Evolutionary conservation across 164 flowering plant genomes (phyloP), one percentile per base, ranked within the genome.

Genomic region (Amborella trichopoda): DNA sequence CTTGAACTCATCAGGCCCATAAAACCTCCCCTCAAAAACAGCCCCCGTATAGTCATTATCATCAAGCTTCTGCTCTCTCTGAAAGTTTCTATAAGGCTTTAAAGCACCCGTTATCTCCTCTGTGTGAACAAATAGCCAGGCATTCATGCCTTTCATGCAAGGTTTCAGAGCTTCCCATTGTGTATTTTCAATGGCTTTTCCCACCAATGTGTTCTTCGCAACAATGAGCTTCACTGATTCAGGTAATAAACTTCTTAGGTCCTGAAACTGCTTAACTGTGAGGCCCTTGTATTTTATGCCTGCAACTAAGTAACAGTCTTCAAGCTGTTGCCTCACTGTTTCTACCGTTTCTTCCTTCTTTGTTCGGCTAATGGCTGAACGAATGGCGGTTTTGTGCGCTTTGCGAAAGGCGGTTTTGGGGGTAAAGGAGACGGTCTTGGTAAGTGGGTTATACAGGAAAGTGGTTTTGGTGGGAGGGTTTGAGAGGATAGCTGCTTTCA

Each of bases 81-180:
- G 95, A 48, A 93, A 93, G 3, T 30, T 47, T 54, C 99, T 34
- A 50, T 80, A 88, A 8, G 95, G 96, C 53, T 85, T 88, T 16
- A 93, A 38, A 0, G 94, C 96, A 1, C 52, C 66, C 0, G 96
- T 91, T 44, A 93, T 81, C 48, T 88, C 99, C 46, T 93, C 96
- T 25, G 64, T 66, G 62, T 84, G 95, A 6, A 93, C 89, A 41
- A 93, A 93, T 9, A 88, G 66, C 90, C 88, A 93, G 2, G 78
- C 96, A 30, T 84, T 84, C 95, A 82, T 87, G 4, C 99, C 99
- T 27, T 58, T 77, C 95, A 93, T 78, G 44, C 95, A 88, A 4
- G 99, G 99, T 65, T 77, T 65, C 44, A 88, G 52, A 0, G 77
- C 80, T 50, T 74, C 94, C 95, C 96, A 93, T 18, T 67, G 61